Evolutionary conservation across 768 basidiomycete genomes (phyloP).

Genomic region (Leccinum fibrillosum): DNA sequence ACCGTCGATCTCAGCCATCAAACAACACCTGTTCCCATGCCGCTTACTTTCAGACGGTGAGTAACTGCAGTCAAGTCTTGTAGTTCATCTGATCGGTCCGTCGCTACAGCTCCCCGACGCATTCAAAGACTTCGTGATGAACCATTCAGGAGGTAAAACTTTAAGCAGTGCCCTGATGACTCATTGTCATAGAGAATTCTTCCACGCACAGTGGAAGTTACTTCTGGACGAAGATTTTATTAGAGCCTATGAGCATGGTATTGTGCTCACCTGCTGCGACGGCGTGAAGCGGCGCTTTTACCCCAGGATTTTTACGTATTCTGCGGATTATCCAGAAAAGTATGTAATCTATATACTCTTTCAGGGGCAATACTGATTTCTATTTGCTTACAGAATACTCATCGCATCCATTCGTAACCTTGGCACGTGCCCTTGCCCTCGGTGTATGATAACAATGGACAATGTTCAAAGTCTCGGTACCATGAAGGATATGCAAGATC

Average conservation of each 20-base stretch:
- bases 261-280: background rate
- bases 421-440: background rate
- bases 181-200: background rate
- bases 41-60: too few relatives aligned
- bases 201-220: background rate
- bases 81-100: background rate
- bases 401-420: background rate
- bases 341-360: background rate
- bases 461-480: background rate
- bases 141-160: too few relatives aligned
- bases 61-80: too few relatives aligned
- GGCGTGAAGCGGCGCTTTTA: background rate
- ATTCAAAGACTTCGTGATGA: too few relatives aligned
- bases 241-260: background rate
- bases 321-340: background rate
- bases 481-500: background rate
- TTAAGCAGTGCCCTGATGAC: background rate
- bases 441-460: background rate
- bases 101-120: background rate
- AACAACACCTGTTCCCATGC: background rate
- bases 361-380: background rate
- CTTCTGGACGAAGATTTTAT: background rate
- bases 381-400: background rate
- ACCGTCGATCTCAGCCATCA: background rate
- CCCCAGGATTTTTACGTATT: background rate